Evolutionary conservation across 192 early-diverging fungal genomes (phyloP).

Genomic region (Coemansia sp.): DNA sequence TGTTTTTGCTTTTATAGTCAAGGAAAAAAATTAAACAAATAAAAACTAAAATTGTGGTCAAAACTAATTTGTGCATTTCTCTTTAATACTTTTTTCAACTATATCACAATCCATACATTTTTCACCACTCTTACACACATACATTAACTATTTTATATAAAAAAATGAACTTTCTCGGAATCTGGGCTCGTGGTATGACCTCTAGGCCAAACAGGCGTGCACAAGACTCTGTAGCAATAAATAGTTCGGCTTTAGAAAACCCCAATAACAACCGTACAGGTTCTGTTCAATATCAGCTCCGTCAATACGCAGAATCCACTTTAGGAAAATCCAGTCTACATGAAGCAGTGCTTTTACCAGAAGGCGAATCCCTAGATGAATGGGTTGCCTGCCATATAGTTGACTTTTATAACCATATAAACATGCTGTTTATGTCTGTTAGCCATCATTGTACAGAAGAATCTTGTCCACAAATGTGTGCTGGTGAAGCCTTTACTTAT

Average conservation of each 20-base stretch:
- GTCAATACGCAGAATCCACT: slow-evolving; percentile 64
- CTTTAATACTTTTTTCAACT: neutral
- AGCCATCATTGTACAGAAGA: slow-evolving; percentile 86
- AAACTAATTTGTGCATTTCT: neutral
- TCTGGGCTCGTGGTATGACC: slow-evolving; percentile 49
- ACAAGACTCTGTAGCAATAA: slow-evolving; percentile 50
- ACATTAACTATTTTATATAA: neutral
- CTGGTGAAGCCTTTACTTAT: slow-evolving; percentile 81
- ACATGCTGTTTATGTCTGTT: slow-evolving; percentile 86
- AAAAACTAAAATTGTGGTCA: neutral
- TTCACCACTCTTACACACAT: too few species aligned
- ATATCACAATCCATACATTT: too few species aligned
- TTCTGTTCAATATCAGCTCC: slow-evolving; percentile 51
- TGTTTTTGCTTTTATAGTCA: neutral
- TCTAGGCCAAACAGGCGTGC: slow-evolving; percentile 40
- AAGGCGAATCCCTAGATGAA: slow-evolving; percentile 85
- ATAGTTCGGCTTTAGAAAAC: slow-evolving; percentile 11
- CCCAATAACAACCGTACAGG: slow-evolving; percentile 13
- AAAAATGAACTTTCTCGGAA: slow-evolving; percentile 49
- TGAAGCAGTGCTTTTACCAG: slow-evolving; percentile 74
- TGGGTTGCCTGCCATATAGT: slow-evolving; percentile 93
- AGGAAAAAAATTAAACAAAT: slow-evolving; percentile 9
- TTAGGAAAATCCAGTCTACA: slow-evolving; percentile 76
- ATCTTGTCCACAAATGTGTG: slow-evolving; percentile 87
- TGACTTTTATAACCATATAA: slow-evolving; percentile 97